phyloP scores from a whole-genome alignment of 1,284 basidiomycete species.

The Sanguinoderma infundibulare region DNA sequence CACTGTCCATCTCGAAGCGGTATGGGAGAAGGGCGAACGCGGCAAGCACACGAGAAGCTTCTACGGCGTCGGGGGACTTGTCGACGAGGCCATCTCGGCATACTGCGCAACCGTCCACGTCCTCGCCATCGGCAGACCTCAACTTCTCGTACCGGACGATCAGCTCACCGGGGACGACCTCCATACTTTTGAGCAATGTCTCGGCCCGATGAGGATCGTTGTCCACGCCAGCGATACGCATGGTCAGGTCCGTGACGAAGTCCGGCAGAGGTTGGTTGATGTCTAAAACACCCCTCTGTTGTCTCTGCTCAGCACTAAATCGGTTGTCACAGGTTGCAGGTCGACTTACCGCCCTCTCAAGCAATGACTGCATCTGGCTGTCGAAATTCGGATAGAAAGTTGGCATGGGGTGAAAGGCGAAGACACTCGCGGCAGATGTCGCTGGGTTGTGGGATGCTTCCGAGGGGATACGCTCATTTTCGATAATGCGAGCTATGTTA shows the following conservation, averaged over 20 bases:
- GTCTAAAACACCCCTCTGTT: slow-evolving; percentile 9
- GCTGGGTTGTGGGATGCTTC: background rate
- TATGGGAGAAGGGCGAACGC: slow-evolving; percentile 25
- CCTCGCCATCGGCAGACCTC: slow-evolving; percentile 27
- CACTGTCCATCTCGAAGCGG: slow-evolving; percentile 11
- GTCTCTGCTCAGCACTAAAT: background rate
- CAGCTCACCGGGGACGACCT: slow-evolving; percentile 29
- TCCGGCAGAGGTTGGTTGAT: slow-evolving; percentile 3
- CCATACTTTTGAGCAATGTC: slow-evolving; percentile 30
- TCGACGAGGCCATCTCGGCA: slow-evolving; percentile 33
- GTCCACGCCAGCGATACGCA: slow-evolving; percentile 6
- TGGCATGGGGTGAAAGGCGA: too few relatives aligned
- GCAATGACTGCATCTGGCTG: slow-evolving; percentile 6
- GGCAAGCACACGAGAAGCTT: slow-evolving; percentile 2
- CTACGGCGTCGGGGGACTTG: background rate
- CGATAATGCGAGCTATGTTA: background rate
- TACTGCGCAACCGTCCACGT: slow-evolving; percentile 34
- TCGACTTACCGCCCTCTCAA: slow-evolving; percentile 19
- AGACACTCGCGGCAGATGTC: too few relatives aligned
- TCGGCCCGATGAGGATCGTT: slow-evolving; percentile 32
- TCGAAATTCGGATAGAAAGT: too few relatives aligned
- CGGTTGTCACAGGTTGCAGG: background rate
- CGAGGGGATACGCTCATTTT: background rate
- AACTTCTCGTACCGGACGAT: slow-evolving; percentile 35
- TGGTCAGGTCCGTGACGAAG: slow-evolving; percentile 6